These are phyloP conservation scores for Fusarium agapanthi DNA, from an alignment of 2,329 filamentous ascomycete species.

Conservation along the genomic window DNA sequence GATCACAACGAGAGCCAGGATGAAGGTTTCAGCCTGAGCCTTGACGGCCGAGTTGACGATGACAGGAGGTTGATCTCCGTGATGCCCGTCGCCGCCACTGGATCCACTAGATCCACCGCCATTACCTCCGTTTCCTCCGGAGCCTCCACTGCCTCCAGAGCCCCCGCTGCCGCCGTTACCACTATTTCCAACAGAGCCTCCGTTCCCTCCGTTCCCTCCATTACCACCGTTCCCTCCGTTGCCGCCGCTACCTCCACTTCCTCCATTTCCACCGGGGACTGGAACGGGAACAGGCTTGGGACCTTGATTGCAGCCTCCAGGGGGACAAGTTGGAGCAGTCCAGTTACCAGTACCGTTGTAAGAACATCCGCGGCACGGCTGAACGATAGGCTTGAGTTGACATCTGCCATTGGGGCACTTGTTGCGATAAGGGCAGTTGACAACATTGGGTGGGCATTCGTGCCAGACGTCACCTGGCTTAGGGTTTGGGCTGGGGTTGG, in stretches of 20 bases:
- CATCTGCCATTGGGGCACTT: constrained; percentile 27
- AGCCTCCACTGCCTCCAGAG: background rate
- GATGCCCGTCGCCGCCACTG: background rate
- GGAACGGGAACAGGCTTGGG: constrained; percentile 11
- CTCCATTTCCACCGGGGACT: background rate
- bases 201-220: background rate
- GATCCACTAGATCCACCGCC: constrained; percentile 1
- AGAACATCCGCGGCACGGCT: constrained; percentile 25
- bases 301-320: constrained; percentile 23
- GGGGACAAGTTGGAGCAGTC: constrained; percentile 30
- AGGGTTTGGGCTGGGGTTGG: background rate
- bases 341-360: constrained; percentile 23
- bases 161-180: background rate
- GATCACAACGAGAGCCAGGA: background rate
- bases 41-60: constrained; percentile 22
- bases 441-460: constrained; percentile 28
- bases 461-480: constrained; percentile 30
- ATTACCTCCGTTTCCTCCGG: background rate
- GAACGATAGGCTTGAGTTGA: constrained; percentile 12
- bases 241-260: background rate
- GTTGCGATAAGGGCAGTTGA: constrained; percentile 31
- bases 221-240: background rate
- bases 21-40: background rate
- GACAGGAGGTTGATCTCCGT: background rate
- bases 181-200: background rate